Conservation (phyloP, 1,284 basidiomycete genomes). For the Ustilago cynodontis region DNA sequence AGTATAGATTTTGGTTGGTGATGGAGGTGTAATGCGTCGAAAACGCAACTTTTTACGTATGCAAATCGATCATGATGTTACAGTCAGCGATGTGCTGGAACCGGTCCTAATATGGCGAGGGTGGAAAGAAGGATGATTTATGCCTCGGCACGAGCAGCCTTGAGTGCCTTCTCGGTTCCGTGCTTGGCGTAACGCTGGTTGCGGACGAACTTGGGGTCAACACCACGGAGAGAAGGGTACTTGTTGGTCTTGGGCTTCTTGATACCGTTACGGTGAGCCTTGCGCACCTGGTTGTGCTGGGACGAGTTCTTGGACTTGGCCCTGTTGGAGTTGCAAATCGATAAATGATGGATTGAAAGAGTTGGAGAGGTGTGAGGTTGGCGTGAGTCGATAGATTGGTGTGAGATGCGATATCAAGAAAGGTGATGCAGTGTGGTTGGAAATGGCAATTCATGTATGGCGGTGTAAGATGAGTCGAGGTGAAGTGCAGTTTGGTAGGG, state of each 20-base stretch:
- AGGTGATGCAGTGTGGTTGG: not conserved
- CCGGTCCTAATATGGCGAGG: slow-evolving; percentile 12
- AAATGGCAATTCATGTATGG: not conserved
- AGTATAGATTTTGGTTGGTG: slow-evolving; percentile 2
- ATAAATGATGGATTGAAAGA: not conserved
- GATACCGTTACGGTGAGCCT: slow-evolving; percentile 91
- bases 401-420: not conserved
- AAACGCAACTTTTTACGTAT: too few relatives aligned
- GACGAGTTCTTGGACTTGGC: slow-evolving; percentile 69
- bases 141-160: slow-evolving; percentile 56
- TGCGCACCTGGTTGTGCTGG: slow-evolving; percentile 74
- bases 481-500: not conserved
- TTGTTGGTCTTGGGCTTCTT: slow-evolving; percentile 75
- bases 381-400: not conserved
- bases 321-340: slow-evolving; percentile 34
- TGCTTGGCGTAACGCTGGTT: slow-evolving; percentile 82
- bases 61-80: slow-evolving; percentile 15
- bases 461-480: not conserved
- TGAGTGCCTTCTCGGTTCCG: slow-evolving; percentile 78
- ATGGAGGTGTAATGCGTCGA: not conserved
- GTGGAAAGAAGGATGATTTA: slow-evolving; percentile 12
- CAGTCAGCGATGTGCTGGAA: not conserved
- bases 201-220: slow-evolving; percentile 88
- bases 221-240: slow-evolving; percentile 90
- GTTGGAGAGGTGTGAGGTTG: not conserved